Evolutionary conservation across 2,329 filamentous ascomycete genomes (phyloP).

Genomic region (Sphaerulina musiva): DNA sequence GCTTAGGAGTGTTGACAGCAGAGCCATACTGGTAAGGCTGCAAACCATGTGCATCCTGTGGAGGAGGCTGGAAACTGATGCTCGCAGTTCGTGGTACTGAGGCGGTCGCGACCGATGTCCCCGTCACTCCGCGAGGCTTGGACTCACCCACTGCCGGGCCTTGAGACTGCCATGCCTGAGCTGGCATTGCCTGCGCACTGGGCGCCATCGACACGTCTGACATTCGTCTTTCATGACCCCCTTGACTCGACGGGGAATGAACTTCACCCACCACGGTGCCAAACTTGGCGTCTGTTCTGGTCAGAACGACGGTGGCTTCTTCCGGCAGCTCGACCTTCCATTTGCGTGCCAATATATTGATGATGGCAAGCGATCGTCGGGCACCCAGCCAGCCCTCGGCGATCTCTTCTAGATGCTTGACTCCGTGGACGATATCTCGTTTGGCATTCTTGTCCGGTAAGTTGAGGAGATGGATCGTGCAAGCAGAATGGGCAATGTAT

Average conservation of each 20-base stretch:
- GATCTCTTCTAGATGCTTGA: constrained; percentile 91
- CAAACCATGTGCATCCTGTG: constrained; percentile 22
- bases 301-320: constrained; percentile 70
- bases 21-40: constrained; percentile 25
- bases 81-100: constrained; percentile 12
- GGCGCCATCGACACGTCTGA: constrained; percentile 13
- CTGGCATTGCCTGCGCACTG: constrained; percentile 1
- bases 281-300: constrained; percentile 72
- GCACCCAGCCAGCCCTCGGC: constrained; percentile 92
- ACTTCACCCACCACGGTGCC: constrained; percentile 61
- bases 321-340: constrained; percentile 84
- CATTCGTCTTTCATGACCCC: constrained; percentile 1
- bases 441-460: constrained; percentile 85
- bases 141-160: not conserved
- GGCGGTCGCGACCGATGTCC: constrained; percentile 1
- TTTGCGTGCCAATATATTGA: constrained; percentile 77
- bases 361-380: constrained; percentile 72
- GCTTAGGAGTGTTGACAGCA: constrained; percentile 18
- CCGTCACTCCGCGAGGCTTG: not conserved
- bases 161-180: constrained; percentile 12
- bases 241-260: constrained; percentile 41
- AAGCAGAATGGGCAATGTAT: constrained; percentile 90
- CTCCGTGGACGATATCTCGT: constrained; percentile 81
- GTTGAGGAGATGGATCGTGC: constrained; percentile 89
- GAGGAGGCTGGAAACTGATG: constrained; percentile 17